Conservation (phyloP, 495 filamentous ascomycete species). For the Alectoria sarmentosa region DNA sequence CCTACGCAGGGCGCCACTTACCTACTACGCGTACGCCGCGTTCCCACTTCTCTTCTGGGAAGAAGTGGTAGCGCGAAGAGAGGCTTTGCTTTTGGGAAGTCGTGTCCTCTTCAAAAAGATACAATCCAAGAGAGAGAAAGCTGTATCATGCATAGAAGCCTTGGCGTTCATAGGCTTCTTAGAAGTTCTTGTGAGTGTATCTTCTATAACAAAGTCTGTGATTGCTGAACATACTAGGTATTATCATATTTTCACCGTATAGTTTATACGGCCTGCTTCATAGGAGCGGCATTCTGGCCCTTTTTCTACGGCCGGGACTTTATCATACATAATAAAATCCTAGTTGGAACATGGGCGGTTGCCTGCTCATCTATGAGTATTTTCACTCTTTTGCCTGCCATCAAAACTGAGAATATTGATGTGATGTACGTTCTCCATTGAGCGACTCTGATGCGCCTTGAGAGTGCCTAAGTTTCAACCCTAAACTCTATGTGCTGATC, state of each 20-base stretch:
- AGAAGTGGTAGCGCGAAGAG: conserved; percentile 77
- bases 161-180: conserved; percentile 64
- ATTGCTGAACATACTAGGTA: conserved; percentile 38
- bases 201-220: neutral
- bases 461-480: neutral
- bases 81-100: conserved; percentile 59
- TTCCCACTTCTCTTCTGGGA: conserved; percentile 97
- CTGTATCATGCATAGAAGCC: conserved; percentile 52
- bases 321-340: conserved; percentile 50
- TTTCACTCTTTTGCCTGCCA: conserved; percentile 83
- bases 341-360: conserved; percentile 67
- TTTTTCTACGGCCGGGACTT: conserved; percentile 65
- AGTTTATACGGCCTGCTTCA: conserved; percentile 75
- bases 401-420: conserved; percentile 70
- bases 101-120: conserved; percentile 63
- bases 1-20: conserved; percentile 68
- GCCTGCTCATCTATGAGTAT: conserved; percentile 77
- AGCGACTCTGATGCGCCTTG: neutral
- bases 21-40: conserved; percentile 87
- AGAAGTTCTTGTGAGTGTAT: conserved; percentile 66
- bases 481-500: conserved; percentile 23
- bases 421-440: conserved; percentile 57
- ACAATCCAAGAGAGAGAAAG: conserved; percentile 45
- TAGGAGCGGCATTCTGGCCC: conserved; percentile 73
- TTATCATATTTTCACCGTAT: conserved; percentile 88